Conservation (phyloP, 495 filamentous ascomycete genomes). For the Annulohypoxylon moriforme region DNA sequence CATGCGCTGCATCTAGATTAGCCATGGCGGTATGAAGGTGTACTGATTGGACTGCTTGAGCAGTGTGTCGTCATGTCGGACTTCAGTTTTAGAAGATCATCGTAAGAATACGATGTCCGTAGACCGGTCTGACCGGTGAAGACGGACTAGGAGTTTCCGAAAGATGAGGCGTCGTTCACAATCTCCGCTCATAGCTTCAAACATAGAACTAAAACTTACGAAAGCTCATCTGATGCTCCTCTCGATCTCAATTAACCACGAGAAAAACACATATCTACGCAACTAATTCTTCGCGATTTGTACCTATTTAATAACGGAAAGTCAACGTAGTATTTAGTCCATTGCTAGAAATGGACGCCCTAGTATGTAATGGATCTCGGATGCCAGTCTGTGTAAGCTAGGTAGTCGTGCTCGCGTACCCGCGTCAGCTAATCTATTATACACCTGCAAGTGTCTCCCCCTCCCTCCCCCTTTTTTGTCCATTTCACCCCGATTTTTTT, state of each 20-base stretch:
- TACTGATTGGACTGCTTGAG: neutral
- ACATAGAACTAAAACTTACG: too few species aligned
- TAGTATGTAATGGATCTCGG: neutral
- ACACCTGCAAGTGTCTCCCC: constrained; percentile 9
- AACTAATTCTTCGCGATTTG: neutral
- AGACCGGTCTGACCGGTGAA: neutral
- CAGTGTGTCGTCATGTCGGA: neutral
- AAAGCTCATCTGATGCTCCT: too few species aligned
- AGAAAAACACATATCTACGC: neutral
- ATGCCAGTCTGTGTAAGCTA: constrained; percentile 5
- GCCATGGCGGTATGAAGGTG: neutral
- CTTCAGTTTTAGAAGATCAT: neutral
- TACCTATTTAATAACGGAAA: neutral
- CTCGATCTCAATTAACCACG: neutral
- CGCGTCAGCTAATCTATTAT: constrained; percentile 23
- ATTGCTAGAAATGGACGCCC: constrained; percentile 3
- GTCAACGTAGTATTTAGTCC: constrained; percentile 8
- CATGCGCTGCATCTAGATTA: neutral
- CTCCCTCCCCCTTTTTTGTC: neutral
- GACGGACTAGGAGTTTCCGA: neutral
- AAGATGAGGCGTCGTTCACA: too few species aligned
- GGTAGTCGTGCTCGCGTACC: neutral
- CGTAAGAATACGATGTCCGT: neutral
- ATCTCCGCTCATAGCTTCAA: too few species aligned
- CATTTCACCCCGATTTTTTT: neutral